Conservation (phyloP, 768 basidiomycete species). For the Ramaria sp. region DNA sequence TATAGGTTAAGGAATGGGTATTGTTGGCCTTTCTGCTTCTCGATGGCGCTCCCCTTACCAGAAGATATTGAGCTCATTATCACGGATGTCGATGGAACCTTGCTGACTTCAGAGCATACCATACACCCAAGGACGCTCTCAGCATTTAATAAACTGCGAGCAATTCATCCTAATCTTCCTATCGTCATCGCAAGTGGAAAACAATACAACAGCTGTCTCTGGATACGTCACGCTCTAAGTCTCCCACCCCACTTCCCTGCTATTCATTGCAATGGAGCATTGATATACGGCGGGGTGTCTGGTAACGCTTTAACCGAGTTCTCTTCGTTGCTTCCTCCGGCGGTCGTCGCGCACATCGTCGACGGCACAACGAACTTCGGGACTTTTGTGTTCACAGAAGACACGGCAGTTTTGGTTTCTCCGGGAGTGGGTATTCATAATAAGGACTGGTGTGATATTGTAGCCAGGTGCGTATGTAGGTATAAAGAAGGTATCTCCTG, state of each 20-base stretch:
- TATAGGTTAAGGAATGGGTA: too few relatives aligned
- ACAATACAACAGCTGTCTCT: conserved; percentile 6
- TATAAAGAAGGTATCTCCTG: neutral
- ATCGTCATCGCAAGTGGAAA: conserved; percentile 11
- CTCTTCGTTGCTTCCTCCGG: neutral
- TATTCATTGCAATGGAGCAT: conserved; percentile 7
- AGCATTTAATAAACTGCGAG: conserved; percentile 6
- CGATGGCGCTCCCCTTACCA: neutral
- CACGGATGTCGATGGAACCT: conserved; percentile 10
- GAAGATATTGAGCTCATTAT: conserved; percentile 9
- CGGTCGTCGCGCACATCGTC: neutral
- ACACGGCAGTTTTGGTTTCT: conserved; percentile 2
- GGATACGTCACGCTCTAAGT: conserved; percentile 6
- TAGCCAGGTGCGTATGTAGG: neutral
- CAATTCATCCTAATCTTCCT: conserved; percentile 4
- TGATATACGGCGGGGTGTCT: conserved; percentile 2
- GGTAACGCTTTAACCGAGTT: neutral
- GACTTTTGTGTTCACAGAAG: conserved; percentile 9
- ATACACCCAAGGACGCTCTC: conserved; percentile 6
- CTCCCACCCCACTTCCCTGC: conserved; percentile 9
- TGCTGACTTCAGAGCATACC: conserved; percentile 6
- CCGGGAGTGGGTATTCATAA: neutral
- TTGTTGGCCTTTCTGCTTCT: too few relatives aligned
- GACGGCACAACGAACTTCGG: conserved; percentile 1
- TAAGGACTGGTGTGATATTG: conserved; percentile 9